These are phyloP conservation scores for Epichloe typhina DNA, from an alignment of 2,329 filamentous ascomycete species.

Conservation along the genomic window DNA sequence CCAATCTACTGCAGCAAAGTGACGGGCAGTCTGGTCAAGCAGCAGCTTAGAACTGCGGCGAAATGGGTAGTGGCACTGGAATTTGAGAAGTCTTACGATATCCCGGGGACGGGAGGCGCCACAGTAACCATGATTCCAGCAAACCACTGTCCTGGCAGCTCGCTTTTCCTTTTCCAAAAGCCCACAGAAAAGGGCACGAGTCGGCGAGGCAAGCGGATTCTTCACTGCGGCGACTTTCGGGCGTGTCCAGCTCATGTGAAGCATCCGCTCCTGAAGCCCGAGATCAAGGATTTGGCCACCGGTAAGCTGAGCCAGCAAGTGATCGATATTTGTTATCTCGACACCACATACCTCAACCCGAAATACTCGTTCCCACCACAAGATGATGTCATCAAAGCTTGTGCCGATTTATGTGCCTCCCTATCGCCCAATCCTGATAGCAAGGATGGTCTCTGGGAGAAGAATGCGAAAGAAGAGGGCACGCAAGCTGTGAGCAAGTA, in stretches of 20 bases:
- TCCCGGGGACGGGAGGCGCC: conserved; percentile 64
- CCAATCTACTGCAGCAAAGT: conserved; percentile 94
- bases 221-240: conserved; percentile 93
- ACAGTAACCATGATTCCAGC: conserved; percentile 89
- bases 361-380: conserved; percentile 91
- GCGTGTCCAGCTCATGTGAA: conserved; percentile 74
- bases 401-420: conserved; percentile 74
- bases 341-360: conserved; percentile 93
- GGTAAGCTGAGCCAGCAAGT: conserved; percentile 68
- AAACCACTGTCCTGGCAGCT: conserved; percentile 93
- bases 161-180: conserved; percentile 87
- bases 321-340: conserved; percentile 91
- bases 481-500: conserved; percentile 38
- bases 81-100: conserved; percentile 66
- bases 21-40: conserved; percentile 77
- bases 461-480: conserved; percentile 26
- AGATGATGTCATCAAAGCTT: conserved; percentile 73
- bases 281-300: conserved; percentile 54
- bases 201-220: conserved; percentile 57
- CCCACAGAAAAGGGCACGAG: conserved; percentile 45
- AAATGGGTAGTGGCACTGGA: conserved; percentile 78
- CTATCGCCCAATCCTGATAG: conserved; percentile 51
- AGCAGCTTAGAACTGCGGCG: conserved; percentile 72
- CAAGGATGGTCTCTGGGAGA: conserved; percentile 34
- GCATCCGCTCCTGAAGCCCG: conserved; percentile 70